Conservation (phyloP, 352 stramenopile species). For the Globisporangium nagaii region DNA sequence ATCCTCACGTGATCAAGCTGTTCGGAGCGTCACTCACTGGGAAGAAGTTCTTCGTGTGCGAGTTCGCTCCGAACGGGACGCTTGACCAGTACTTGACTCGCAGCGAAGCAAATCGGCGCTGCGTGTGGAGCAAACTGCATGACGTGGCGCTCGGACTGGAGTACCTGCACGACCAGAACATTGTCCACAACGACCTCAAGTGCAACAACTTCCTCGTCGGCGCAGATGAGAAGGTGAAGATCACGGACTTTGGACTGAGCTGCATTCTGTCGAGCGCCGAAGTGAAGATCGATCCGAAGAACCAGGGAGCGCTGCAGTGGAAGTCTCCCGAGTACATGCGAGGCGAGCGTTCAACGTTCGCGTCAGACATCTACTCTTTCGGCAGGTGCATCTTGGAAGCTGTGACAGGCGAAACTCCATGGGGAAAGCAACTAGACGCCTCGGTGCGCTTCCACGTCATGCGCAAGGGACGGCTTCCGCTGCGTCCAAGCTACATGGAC, state of each 20-base stretch:
- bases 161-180: slow-evolving; percentile 7
- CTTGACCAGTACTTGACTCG: slow-evolving; percentile 18
- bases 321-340: slow-evolving; percentile 3
- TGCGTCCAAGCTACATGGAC: background rate
- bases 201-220: slow-evolving; percentile 10
- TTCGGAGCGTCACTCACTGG: slow-evolving; percentile 32
- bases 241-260: slow-evolving; percentile 10
- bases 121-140: slow-evolving; percentile 2
- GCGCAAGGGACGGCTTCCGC: background rate
- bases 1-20: slow-evolving; percentile 36
- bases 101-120: background rate
- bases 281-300: background rate
- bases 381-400: slow-evolving; percentile 9
- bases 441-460: background rate
- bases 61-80: slow-evolving; percentile 21
- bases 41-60: slow-evolving; percentile 29
- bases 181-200: slow-evolving; percentile 12
- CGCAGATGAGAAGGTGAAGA: slow-evolving; percentile 3
- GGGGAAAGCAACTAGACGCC: background rate
- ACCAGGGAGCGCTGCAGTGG: slow-evolving; percentile 1
- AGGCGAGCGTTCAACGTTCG: slow-evolving; percentile 5
- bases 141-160: slow-evolving; percentile 7
- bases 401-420: background rate
- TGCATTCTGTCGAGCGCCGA: slow-evolving; percentile 3
- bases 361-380: slow-evolving; percentile 12